phyloP scores from a whole-genome alignment of 306 rosid genomes.

The Cucumis hystrix region DNA sequence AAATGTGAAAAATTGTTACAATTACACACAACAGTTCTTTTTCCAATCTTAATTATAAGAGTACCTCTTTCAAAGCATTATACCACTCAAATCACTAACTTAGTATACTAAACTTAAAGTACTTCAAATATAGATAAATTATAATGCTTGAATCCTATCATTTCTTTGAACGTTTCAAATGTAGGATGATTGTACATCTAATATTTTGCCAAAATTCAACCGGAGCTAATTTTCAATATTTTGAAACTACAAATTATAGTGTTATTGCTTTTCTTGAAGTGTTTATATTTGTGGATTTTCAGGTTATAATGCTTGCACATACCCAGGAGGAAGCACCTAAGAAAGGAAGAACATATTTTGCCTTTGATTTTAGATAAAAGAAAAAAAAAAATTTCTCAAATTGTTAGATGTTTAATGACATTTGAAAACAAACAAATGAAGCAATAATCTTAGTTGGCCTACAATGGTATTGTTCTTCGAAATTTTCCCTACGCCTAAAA shows the following conservation, averaged over 20 bases:
- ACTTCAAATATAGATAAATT: too few species aligned
- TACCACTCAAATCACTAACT: too few species aligned
- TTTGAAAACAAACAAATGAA: not conserved
- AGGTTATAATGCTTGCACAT: conserved; percentile 79
- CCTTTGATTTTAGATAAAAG: not conserved
- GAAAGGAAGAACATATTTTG: not conserved
- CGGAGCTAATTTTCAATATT: not conserved
- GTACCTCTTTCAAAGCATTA: too few species aligned
- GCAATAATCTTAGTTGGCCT: not conserved
- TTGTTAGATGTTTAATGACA: not conserved
- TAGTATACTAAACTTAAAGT: too few species aligned
- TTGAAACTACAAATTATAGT: not conserved
- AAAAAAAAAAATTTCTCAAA: not conserved
- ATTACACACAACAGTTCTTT: too few species aligned
- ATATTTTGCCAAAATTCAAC: too few species aligned
- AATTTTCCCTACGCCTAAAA: not conserved
- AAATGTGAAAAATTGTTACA: too few species aligned
- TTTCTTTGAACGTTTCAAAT: too few species aligned
- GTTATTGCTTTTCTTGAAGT: not conserved
- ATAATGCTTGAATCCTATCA: too few species aligned
- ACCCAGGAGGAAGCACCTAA: conserved; percentile 48
- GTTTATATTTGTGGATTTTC: not conserved
- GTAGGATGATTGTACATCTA: too few species aligned
- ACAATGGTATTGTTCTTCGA: not conserved
- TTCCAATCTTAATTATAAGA: too few species aligned